phyloP scores from a whole-genome alignment of 345 rosid genomes.

The Boechera divaricarpa region DNA sequence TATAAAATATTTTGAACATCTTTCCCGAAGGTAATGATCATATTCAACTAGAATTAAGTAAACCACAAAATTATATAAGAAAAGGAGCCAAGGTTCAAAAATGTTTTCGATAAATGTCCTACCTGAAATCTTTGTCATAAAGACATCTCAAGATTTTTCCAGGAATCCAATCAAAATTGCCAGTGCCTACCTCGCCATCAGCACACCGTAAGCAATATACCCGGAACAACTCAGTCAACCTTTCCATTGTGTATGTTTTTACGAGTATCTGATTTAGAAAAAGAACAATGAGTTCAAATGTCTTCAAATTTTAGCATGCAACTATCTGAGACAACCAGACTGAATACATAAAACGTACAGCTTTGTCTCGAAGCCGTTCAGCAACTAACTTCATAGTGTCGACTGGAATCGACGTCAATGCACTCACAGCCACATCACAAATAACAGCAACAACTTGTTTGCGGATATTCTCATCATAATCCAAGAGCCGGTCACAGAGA shows the following conservation, averaged over 20 bases:
- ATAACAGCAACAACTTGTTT: conserved; percentile 94
- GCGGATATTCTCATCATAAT: conserved; percentile 94
- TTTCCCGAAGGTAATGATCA: background rate
- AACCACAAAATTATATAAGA: conserved; percentile 5
- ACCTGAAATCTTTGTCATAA: conserved; percentile 97
- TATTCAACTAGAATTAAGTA: conserved; percentile 11
- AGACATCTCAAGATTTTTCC: conserved; percentile 92
- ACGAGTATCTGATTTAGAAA: conserved; percentile 67
- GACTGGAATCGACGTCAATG: conserved; percentile 64
- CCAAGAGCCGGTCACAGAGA: conserved; percentile 93
- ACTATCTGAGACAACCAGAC: conserved; percentile 32
- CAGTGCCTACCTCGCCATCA: conserved; percentile 53
- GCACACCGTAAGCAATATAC: conserved; percentile 59
- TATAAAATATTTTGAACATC: conserved; percentile 2
- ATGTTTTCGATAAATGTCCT: conserved; percentile 27
- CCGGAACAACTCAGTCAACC: conserved; percentile 80
- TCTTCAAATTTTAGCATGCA: conserved; percentile 30
- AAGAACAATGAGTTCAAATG: conserved; percentile 22
- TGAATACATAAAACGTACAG: conserved; percentile 59
- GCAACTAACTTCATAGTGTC: conserved; percentile 80
- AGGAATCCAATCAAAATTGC: conserved; percentile 93
- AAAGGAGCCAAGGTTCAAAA: conserved; percentile 5
- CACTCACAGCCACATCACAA: conserved; percentile 78
- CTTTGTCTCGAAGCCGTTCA: conserved; percentile 96
- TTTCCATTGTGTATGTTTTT: conserved; percentile 88